Percentiles rank a stretch among this genome's conserved stretches.
These are phyloP conservation scores for Vaccinium corymbosum DNA, from an alignment of 148 eudicot species.

Conservation along the genomic window DNA sequence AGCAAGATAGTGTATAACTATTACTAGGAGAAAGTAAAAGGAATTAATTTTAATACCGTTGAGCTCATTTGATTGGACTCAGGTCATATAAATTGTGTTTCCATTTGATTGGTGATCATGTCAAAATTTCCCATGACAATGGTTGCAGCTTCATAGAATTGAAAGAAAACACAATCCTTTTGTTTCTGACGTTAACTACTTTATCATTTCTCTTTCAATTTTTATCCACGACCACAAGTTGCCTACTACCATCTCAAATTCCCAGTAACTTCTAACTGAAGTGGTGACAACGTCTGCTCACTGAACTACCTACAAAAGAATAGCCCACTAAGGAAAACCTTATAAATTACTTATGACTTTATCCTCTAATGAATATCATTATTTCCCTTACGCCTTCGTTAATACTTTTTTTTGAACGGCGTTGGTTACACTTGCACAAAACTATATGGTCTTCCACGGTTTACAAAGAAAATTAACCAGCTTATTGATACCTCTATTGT, in stretches of 20 bases:
- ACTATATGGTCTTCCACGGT: not conserved
- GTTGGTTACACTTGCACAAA: not conserved
- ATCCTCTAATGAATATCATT: not conserved
- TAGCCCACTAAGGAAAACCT: not conserved
- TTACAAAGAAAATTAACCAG: not conserved
- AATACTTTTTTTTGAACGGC: too few species aligned
- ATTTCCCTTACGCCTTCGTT: not conserved
- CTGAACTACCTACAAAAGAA: not conserved
- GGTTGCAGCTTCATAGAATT: not conserved
- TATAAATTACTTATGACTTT: not conserved
- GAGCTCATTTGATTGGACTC: not conserved
- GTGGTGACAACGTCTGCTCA: not conserved
- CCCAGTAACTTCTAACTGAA: not conserved
- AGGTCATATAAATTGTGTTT: not conserved
- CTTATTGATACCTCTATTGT: not conserved
- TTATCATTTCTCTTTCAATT: not conserved
- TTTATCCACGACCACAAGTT: not conserved
- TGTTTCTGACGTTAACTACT: not conserved
- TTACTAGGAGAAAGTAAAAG: not conserved
- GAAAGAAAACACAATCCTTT: not conserved
- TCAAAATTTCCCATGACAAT: not conserved
- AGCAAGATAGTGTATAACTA: not conserved
- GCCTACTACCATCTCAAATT: not conserved
- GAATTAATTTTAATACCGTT: not conserved
- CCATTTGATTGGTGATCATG: not conserved